phyloP scores from a whole-genome alignment of 2,329 filamentous ascomycete species.

The Colletotrichum sp. region DNA sequence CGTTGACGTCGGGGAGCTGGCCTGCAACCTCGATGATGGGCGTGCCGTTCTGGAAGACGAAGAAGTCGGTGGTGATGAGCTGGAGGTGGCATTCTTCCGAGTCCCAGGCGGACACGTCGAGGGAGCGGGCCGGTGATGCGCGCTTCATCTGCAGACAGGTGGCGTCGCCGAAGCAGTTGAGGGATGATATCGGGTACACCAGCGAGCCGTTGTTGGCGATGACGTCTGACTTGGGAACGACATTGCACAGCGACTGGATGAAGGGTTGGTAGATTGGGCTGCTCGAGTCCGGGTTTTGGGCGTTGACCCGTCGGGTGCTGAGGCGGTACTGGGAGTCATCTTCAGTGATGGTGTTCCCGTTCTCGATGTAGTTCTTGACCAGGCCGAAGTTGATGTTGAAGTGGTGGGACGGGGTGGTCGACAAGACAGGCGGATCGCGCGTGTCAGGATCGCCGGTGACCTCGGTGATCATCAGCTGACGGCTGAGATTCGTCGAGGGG shows the following conservation, averaged over 20 bases:
- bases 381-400: neutral
- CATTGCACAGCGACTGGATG: neutral
- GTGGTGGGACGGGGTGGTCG: neutral
- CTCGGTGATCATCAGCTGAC: neutral
- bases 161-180: neutral
- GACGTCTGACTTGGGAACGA: neutral
- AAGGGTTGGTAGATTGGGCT: neutral
- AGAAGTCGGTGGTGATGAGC: neutral
- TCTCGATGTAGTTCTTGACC: neutral
- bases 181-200: neutral
- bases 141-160: neutral
- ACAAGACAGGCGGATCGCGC: neutral
- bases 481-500: neutral
- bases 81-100: neutral
- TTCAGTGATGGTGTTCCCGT: neutral
- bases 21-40: neutral
- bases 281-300: neutral
- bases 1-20: neutral
- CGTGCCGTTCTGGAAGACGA: neutral
- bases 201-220: neutral
- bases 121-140: neutral
- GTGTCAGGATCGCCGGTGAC: neutral
- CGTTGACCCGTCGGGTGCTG: neutral
- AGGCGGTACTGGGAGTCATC: neutral
- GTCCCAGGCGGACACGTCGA: neutral